A percentile compares a stretch with the other conserved stretches of the same genome.
phyloP scores from a whole-genome alignment of 306 rosid species.

The apple (Malus domestica) region DNA sequence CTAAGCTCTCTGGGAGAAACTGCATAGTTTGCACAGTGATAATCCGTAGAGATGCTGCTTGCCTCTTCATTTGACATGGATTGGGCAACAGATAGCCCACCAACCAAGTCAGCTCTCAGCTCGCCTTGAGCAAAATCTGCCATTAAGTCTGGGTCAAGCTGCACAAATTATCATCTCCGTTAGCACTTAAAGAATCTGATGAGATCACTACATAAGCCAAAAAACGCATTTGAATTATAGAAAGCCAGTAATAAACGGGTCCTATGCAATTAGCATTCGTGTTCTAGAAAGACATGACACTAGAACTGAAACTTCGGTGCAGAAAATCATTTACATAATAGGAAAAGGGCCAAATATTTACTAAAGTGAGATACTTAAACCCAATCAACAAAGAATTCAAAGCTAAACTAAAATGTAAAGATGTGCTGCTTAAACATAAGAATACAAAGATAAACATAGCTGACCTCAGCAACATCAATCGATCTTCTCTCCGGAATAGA shows the following conservation, averaged over 20 bases:
- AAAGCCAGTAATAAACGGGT: not conserved
- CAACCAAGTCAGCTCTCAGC: slow-evolving; percentile 38
- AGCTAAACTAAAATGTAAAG: not conserved
- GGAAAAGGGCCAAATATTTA: not conserved
- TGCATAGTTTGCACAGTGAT: slow-evolving; percentile 44
- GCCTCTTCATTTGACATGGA: slow-evolving; percentile 29
- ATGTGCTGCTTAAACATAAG: not conserved
- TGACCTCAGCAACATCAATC: slow-evolving; percentile 67
- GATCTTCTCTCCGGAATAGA: slow-evolving; percentile 38
- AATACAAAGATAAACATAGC: slow-evolving; percentile 6
- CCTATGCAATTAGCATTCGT: not conserved
- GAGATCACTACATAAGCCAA: not conserved
- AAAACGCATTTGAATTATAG: not conserved
- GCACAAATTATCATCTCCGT: slow-evolving; percentile 28
- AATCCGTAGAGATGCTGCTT: slow-evolving; percentile 22
- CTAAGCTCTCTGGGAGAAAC: slow-evolving; percentile 71
- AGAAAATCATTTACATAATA: not conserved
- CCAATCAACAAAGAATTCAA: not conserved
- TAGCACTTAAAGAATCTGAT: slow-evolving; percentile 8
- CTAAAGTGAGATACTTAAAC: not conserved
- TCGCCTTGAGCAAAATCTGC: slow-evolving; percentile 61
- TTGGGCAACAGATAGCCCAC: slow-evolving; percentile 7
- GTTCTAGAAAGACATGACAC: not conserved
- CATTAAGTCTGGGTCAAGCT: slow-evolving; percentile 57
- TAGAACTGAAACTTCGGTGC: not conserved